A percentile compares a stretch with the other conserved stretches of the same genome.
These are phyloP conservation scores for Phytophthora capsici DNA, from an alignment of 352 stramenopile genomes.

Conservation along the genomic window DNA sequence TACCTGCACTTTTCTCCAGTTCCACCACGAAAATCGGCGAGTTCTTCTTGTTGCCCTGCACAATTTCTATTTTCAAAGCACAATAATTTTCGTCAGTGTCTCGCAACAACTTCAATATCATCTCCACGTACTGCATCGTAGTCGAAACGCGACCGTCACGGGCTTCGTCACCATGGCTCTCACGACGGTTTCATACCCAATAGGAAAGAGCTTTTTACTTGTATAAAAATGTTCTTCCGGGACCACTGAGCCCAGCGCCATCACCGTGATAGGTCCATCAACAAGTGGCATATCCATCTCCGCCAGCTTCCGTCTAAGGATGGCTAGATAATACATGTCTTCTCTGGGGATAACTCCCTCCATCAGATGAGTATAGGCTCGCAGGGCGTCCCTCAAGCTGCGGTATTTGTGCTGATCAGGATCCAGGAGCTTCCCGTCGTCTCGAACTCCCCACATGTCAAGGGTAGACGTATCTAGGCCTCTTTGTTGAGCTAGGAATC, in stretches of 20 bases:
- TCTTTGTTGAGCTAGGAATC: constrained; percentile 37
- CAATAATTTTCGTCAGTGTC: constrained; percentile 4
- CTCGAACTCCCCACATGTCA: constrained; percentile 41
- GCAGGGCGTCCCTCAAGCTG: constrained; percentile 56
- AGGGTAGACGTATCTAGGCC: constrained; percentile 45
- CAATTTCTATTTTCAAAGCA: constrained; percentile 53
- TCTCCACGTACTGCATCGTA: constrained; percentile 61
- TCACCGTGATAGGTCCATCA: constrained; percentile 73
- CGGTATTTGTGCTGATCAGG: constrained; percentile 49
- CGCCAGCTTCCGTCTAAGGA: constrained; percentile 62
- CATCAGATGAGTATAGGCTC: constrained; percentile 41
- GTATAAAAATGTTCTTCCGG: constrained; percentile 77
- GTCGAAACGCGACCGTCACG: constrained; percentile 37
- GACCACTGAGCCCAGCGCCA: constrained; percentile 52
- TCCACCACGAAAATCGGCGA: constrained; percentile 81
- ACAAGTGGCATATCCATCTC: constrained; percentile 59
- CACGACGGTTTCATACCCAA: constrained; percentile 68
- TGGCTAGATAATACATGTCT: constrained; percentile 79
- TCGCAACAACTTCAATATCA: background rate
- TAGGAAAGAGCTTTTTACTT: constrained; percentile 81
- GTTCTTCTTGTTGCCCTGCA: constrained; percentile 81
- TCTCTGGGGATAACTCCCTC: constrained; percentile 55
- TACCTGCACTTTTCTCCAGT: constrained; percentile 63
- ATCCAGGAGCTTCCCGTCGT: constrained; percentile 56
- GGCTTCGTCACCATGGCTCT: constrained; percentile 56